Base-by-base conservation (phyloP, 1,139 yeast species). In the Kluyveromyces sp. region DNA sequence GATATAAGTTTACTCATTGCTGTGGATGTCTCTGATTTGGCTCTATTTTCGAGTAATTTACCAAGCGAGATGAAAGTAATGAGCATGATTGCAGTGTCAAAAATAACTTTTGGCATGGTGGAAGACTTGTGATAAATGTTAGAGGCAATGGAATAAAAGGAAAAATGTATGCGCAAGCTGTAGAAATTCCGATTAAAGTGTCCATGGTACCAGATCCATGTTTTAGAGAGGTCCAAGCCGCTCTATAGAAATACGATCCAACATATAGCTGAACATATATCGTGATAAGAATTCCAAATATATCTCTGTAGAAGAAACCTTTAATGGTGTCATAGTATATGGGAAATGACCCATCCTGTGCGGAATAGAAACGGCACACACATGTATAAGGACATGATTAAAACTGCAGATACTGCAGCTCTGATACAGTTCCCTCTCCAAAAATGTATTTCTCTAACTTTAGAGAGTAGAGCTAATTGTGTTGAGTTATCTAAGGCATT, bases 161-260 rank as follows among this genome's bases (percentile, higher is more conserved):
- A 88, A 58, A 92, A 15, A 71, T 51, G 59, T 80, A 92, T 2
- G 97, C 86, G 31, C 86, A 79, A 43, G 83, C 70, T 0, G 97
- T 89, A 3, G 97, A 88, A 31, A 86, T 72, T 48, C 86, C 81
- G 34, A 94, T 92, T 51, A 94, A 72, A 2, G 90, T 88, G 65
- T 94, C 98, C 98, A 94, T 94, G 25, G 94, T 89, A n/a, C 97
- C 96, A 42, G 84, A 74, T 5, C 79, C 74, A 55, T 84, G 88
- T 47, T 70, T 70, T 21, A 89, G 52, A n/a, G 95, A 83, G 42
- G 74, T 75, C 57, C 67, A 71, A 7, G 94, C 78, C 49, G 86
- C 82, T 43, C 66, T 70, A 62, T 80, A 78, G 58, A 88, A 92
- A 34, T 74, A 72, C 7, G 59, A 1, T 85, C 97, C 50, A 81